phyloP scores from a whole-genome alignment of 2,329 filamentous ascomycete species.

The Fusarium fujikuroi region DNA sequence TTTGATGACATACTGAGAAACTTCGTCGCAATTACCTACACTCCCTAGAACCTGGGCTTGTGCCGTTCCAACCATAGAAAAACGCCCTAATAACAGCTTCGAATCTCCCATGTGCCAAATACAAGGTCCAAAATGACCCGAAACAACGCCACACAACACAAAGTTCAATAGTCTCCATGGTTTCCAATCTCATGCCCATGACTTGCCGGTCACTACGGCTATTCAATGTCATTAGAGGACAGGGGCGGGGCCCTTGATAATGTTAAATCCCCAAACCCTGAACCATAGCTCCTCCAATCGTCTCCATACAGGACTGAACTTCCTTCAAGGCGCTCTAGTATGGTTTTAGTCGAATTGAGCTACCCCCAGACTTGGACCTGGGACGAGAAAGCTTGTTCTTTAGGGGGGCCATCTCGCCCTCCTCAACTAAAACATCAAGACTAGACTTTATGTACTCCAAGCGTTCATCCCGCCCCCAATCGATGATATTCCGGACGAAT shows the following conservation, averaged over 20 bases:
- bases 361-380: neutral
- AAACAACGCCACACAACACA: neutral
- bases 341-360: rapidly evolving
- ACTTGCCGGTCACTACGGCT: neutral
- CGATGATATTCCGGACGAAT: slow-evolving; percentile 50
- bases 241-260: too few relatives aligned
- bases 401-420: neutral
- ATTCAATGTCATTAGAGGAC: neutral
- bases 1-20: rapidly evolving
- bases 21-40: too few relatives aligned
- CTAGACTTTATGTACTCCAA: slow-evolving; percentile 42
- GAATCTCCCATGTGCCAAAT: neutral
- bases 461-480: slow-evolving; percentile 47
- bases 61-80: neutral
- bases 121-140: too few relatives aligned
- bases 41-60: rapidly evolving
- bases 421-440: slow-evolving; percentile 8
- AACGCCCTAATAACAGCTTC: rapidly evolving
- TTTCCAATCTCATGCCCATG: neutral
- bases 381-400: neutral
- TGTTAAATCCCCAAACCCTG: rapidly evolving
- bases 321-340: neutral
- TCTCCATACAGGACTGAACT: too few relatives aligned
- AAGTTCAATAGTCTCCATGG: neutral
- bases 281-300: neutral